Evolutionary conservation across 2,329 filamentous ascomycete species (phyloP).

Genomic region (Aschersonia sp.): DNA sequence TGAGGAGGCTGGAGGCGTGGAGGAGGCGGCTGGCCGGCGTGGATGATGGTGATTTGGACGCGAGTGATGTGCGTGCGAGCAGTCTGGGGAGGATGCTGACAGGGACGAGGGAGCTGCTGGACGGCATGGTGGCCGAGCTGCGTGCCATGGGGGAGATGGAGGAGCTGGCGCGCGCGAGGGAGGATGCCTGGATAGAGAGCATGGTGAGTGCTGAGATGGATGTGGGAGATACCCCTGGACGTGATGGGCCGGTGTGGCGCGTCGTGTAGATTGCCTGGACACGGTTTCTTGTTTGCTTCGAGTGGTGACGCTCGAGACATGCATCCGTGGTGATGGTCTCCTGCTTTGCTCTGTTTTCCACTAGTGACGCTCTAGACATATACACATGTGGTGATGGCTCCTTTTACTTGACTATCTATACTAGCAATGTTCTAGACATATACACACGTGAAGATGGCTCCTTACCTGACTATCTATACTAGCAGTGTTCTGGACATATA

Average conservation of each 20-base stretch:
- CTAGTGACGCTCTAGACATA: too few species aligned
- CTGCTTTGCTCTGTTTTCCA: too few species aligned
- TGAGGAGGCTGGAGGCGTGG: conserved; percentile 41
- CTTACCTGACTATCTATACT: too few species aligned
- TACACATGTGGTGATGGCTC: too few species aligned
- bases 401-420: too few species aligned
- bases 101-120: conserved; percentile 32
- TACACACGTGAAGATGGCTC: too few species aligned
- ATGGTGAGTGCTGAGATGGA: conserved; percentile 30
- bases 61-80: conserved; percentile 3
- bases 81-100: conserved; percentile 33
- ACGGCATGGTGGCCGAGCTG: conserved; percentile 49
- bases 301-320: too few species aligned
- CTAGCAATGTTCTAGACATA: too few species aligned
- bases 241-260: conserved; percentile 19
- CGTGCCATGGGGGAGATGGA: conserved; percentile 48
- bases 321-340: too few species aligned
- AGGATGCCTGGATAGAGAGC: conserved; percentile 43
- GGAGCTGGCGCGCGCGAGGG: conserved; percentile 36
- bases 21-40: conserved; percentile 31
- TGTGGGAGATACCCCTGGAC: conserved; percentile 19
- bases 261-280: not conserved
- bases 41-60: conserved; percentile 1
- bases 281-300: too few species aligned
- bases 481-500: too few species aligned